These are phyloP conservation scores for Microascus cirrosus DNA, from an alignment of 2,329 filamentous ascomycete genomes.

Conservation along the genomic window DNA sequence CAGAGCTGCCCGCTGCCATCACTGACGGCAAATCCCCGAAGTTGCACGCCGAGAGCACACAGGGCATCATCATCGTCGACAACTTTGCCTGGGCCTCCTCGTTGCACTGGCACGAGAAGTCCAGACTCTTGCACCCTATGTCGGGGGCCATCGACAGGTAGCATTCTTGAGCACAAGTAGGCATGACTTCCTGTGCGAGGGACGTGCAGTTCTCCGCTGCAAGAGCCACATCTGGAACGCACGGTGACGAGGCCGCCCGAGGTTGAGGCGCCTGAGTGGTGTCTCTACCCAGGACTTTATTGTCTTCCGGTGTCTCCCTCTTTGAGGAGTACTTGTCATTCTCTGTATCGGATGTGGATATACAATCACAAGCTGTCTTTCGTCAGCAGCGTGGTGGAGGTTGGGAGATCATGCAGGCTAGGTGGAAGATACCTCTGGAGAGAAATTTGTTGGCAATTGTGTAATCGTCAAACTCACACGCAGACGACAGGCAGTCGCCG, in stretches of 20 bases:
- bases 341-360: not conserved
- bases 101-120: slow-evolving; percentile 17
- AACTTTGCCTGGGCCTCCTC: slow-evolving; percentile 12
- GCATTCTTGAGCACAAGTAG: slow-evolving; percentile 15
- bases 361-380: not conserved
- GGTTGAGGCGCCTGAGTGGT: not conserved
- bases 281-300: not conserved
- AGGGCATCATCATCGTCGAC: slow-evolving; percentile 14
- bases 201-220: slow-evolving; percentile 9
- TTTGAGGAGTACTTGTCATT: not conserved
- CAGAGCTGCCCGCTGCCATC: slow-evolving; percentile 13
- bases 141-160: slow-evolving; percentile 14
- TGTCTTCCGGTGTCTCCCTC: not conserved
- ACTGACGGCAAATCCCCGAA: slow-evolving; percentile 11
- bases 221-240: not conserved
- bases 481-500: not conserved
- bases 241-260: not conserved
- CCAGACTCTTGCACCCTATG: slow-evolving; percentile 14
- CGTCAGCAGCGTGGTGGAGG: not conserved
- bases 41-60: slow-evolving; percentile 13
- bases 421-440: not conserved
- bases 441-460: not conserved
- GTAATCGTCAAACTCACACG: not conserved
- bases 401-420: not conserved
- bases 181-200: slow-evolving; percentile 14